phyloP scores from a whole-genome alignment of 805 yeast species.

The Citeromyces nyonsensis region DNA sequence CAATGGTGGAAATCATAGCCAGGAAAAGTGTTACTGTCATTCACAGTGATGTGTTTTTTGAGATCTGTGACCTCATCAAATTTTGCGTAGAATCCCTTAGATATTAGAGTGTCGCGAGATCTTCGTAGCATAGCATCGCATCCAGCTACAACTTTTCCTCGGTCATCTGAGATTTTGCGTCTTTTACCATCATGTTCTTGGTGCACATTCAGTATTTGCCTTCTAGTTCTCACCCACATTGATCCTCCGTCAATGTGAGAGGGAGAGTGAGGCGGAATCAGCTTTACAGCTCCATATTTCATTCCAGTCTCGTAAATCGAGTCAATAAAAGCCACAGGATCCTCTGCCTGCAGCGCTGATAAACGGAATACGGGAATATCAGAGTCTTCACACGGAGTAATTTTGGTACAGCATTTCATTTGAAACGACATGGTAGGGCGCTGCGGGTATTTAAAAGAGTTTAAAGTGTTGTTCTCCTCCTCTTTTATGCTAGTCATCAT shows the following conservation, averaged over 20 bases:
- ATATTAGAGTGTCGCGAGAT: conserved; percentile 8
- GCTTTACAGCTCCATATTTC: conserved; percentile 59
- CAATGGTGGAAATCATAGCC: conserved; percentile 26
- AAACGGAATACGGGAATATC: conserved; percentile 45
- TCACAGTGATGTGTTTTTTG: conserved; percentile 19
- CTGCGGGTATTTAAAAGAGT: not conserved
- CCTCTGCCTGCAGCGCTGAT: conserved; percentile 33
- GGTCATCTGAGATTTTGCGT: conserved; percentile 51
- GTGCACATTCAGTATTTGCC: conserved; percentile 28
- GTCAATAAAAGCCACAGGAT: conserved; percentile 56
- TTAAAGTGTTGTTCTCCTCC: not conserved
- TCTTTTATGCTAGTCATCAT: not conserved
- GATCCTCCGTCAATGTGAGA: conserved; percentile 22
- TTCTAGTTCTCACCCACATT: conserved; percentile 34
- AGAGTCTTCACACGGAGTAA: not conserved
- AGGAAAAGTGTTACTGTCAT: conserved; percentile 18
- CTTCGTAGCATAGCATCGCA: conserved; percentile 34
- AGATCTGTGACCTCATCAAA: conserved; percentile 31
- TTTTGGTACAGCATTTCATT: not conserved
- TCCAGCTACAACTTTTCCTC: conserved; percentile 60
- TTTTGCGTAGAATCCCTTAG: conserved; percentile 35
- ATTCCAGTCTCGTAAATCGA: conserved; percentile 33
- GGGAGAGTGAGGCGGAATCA: conserved; percentile 29
- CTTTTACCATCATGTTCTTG: conserved; percentile 25
- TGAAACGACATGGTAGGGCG: not conserved